Percentiles rank a stretch among this genome's conserved stretches.
These are phyloP conservation scores for Dalbergia oliveri DNA, from an alignment of 306 rosid genomes.

Conservation along the genomic window DNA sequence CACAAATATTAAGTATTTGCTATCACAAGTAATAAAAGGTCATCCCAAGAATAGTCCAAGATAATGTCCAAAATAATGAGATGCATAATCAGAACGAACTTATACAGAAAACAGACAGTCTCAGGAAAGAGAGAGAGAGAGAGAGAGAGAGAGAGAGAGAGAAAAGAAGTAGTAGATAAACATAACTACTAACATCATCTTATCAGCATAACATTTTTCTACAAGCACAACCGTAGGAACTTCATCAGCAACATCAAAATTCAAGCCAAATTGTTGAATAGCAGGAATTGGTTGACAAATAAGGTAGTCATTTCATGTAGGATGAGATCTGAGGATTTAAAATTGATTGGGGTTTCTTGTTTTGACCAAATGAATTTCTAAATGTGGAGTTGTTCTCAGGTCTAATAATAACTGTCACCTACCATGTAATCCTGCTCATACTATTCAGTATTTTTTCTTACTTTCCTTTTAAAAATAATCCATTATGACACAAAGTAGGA, in stretches of 20 bases:
- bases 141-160: too few species aligned
- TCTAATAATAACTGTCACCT: constrained; percentile 18
- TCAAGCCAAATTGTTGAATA: constrained; percentile 29
- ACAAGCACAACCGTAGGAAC: constrained; percentile 11
- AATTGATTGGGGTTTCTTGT: neutral
- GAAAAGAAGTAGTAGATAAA: constrained; percentile 19
- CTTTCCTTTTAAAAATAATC: constrained; percentile 6
- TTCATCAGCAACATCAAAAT: constrained; percentile 32
- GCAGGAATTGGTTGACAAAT: constrained; percentile 23
- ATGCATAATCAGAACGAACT: constrained; percentile 3
- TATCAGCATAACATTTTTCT: constrained; percentile 6
- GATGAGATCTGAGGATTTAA: constrained; percentile 10
- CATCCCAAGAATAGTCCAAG: constrained; percentile 40
- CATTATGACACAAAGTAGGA: neutral
- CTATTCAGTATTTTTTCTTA: neutral
- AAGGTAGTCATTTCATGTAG: constrained; percentile 12
- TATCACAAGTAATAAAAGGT: constrained; percentile 40
- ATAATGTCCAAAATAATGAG: constrained; percentile 34
- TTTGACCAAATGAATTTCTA: constrained; percentile 17
- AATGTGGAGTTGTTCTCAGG: constrained; percentile 10
- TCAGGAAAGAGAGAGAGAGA: neutral
- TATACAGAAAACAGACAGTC: constrained; percentile 24
- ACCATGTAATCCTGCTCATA: constrained; percentile 26
- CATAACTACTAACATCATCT: constrained; percentile 21
- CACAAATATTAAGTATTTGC: constrained; percentile 41